Conservation (phyloP, 176 grass and related monocot species). For the Panicum miliaceum region DNA sequence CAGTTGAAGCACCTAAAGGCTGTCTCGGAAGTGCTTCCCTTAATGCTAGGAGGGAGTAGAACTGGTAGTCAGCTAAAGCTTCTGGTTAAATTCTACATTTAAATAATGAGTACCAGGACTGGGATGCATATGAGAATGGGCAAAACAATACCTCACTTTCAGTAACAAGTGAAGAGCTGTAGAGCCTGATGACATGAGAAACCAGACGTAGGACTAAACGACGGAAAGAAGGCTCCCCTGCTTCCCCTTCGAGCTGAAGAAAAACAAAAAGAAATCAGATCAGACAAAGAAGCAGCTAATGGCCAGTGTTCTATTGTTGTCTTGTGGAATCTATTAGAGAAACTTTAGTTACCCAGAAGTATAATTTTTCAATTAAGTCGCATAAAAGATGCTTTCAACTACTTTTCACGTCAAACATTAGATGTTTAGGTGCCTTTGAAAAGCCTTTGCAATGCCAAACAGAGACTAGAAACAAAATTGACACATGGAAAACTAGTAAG, state of each 20-base stretch:
- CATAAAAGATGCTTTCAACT: neutral
- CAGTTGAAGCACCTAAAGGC: no score
- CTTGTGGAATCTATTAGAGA: neutral
- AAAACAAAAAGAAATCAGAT: constrained; percentile 43
- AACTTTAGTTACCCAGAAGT: neutral
- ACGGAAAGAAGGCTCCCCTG: constrained; percentile 88
- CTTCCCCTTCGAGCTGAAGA: constrained; percentile 92
- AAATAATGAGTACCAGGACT: constrained; percentile 4
- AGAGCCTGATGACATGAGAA: constrained; percentile 97
- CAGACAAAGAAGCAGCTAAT: constrained; percentile 8
- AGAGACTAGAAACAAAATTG: neutral
- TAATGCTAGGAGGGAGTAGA: no score
- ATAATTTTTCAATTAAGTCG: neutral
- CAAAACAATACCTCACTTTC: constrained; percentile 87
- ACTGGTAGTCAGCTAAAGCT: constrained; percentile 2
- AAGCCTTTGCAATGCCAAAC: neutral
- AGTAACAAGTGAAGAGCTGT: constrained; percentile 92
- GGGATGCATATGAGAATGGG: constrained; percentile 8
- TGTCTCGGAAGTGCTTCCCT: no score
- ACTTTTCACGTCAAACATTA: neutral
- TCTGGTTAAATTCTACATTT: constrained; percentile 10
- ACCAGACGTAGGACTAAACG: constrained; percentile 95
- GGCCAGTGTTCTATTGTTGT: neutral
- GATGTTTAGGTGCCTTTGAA: neutral
- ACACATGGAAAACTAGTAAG: constrained; percentile 27